Conservation (phyloP, 2,329 filamentous ascomycete species). For the Colletotrichum ledebouriae region DNA sequence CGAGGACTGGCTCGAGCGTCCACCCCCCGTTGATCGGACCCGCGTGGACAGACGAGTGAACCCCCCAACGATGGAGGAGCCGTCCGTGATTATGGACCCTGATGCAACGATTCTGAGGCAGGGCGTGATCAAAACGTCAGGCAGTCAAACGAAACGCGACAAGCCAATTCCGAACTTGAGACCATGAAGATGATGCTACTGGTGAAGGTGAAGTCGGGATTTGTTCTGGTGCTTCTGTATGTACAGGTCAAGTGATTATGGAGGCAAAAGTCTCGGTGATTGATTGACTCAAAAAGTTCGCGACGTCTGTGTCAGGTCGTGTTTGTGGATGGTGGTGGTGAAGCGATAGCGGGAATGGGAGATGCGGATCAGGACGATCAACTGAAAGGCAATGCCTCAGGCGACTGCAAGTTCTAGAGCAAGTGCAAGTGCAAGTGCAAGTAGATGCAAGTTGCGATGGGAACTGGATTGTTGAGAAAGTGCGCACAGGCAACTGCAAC, state of each 20-base stretch:
- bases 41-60: not conserved
- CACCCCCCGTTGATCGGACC: slow-evolving; percentile 20
- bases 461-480: not conserved
- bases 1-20: not conserved
- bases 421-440: slow-evolving; percentile 18
- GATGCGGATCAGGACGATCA: slow-evolving; percentile 9
- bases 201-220: slow-evolving; percentile 10
- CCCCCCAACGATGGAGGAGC: slow-evolving; percentile 5
- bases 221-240: not conserved
- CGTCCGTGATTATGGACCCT: slow-evolving; percentile 23
- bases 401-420: slow-evolving; percentile 12
- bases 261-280: slow-evolving; percentile 13
- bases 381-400: slow-evolving; percentile 5
- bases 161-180: slow-evolving; percentile 3
- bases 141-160: slow-evolving; percentile 16
- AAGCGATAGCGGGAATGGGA: not conserved
- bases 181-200: not conserved
- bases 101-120: slow-evolving; percentile 18
- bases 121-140: slow-evolving; percentile 9
- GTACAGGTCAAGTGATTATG: slow-evolving; percentile 1
- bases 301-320: slow-evolving; percentile 23
- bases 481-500: not conserved
- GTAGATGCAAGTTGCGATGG: slow-evolving; percentile 9
- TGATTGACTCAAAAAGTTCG: slow-evolving; percentile 27
- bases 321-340: not conserved